A percentile compares a stretch with the other conserved stretches of the same genome.
Conservation (phyloP, 176 grass and related monocot species). For the Triticum aestivum region DNA sequence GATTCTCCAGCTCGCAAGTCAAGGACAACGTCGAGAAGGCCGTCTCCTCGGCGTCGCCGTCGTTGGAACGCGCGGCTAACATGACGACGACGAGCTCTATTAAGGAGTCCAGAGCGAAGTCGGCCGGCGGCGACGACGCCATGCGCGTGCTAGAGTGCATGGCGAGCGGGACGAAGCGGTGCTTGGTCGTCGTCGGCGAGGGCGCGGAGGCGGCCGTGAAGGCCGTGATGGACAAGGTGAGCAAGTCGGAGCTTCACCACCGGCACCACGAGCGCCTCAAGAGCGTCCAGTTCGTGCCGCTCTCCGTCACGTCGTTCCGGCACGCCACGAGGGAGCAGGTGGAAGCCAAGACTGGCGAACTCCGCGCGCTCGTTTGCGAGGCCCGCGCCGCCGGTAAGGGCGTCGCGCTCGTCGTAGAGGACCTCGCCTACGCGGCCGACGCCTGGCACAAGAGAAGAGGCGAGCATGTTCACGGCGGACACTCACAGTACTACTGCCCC, state of each 20-base stretch:
- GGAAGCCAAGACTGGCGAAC: constrained; percentile 49
- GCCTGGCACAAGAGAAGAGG: constrained; percentile 44
- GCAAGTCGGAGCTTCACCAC: constrained; percentile 53
- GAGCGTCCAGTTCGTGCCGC: constrained; percentile 67
- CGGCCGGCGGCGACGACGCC: constrained; percentile 32
- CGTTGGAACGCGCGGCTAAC: neutral
- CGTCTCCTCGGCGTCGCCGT: neutral
- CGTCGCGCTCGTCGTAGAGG: constrained; percentile 66
- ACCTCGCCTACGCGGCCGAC: constrained; percentile 68
- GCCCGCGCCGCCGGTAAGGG: constrained; percentile 51
- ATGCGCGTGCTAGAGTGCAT: constrained; percentile 62
- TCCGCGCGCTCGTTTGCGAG: constrained; percentile 53
- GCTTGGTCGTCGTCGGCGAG: constrained; percentile 61
- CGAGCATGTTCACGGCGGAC: neutral
- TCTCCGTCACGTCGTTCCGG: constrained; percentile 51
- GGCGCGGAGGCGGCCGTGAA: constrained; percentile 33
- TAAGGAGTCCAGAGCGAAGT: neutral
- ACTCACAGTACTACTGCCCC: constrained; percentile 50
- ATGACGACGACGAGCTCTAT: neutral
- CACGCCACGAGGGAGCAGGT: constrained; percentile 54
- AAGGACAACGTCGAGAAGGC: constrained; percentile 75
- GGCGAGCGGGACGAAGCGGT: constrained; percentile 35
- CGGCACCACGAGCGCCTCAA: constrained; percentile 49
- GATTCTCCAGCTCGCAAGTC: constrained; percentile 83
- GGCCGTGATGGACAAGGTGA: constrained; percentile 75